A percentile compares a stretch with the other conserved stretches of the same genome.
phyloP scores from a whole-genome alignment of 768 basidiomycete species.

The Cyclocybe cylindracea region DNA sequence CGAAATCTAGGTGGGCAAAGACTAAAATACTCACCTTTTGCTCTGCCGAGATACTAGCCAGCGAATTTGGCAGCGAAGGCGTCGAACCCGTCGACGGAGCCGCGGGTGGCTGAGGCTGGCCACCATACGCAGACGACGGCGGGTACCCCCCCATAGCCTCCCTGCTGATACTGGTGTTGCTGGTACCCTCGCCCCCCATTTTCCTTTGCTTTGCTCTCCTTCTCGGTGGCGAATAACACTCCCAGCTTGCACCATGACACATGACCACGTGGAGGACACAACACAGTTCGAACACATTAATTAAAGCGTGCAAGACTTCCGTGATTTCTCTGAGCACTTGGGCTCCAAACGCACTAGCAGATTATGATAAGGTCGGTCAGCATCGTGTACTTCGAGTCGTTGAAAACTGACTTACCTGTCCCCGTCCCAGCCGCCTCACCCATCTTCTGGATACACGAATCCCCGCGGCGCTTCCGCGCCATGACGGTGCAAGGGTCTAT shows the following conservation, averaged over 20 bases:
- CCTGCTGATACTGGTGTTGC: constrained; percentile 9
- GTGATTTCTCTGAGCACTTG: constrained; percentile 9
- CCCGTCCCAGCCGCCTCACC: too few species aligned
- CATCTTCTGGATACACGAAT: too few species aligned
- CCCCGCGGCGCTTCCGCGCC: too few species aligned
- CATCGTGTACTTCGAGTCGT: too few species aligned
- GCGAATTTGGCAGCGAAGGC: constrained; percentile 45
- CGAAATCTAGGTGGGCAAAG: too few species aligned
- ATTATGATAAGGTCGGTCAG: too few species aligned
- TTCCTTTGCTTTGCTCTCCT: background rate
- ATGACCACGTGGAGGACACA: constrained; percentile 14
- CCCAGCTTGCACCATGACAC: constrained; percentile 7
- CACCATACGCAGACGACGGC: constrained; percentile 17
- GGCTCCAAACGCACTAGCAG: too few species aligned
- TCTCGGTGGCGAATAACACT: background rate
- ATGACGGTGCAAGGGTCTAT: too few species aligned
- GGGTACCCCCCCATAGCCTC: constrained; percentile 22
- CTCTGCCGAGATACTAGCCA: constrained; percentile 65
- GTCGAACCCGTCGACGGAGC: constrained; percentile 26
- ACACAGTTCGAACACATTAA: constrained; percentile 17
- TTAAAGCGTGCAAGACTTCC: constrained; percentile 7
- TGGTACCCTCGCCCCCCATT: constrained; percentile 1
- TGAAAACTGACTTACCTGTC: too few species aligned
- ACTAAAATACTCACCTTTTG: constrained; percentile 51
- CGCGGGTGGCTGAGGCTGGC: constrained; percentile 15